phyloP scores from a whole-genome alignment of 225 moss, liverwort and hornwort genomes.

The Physcomitrellopsis africana region DNA sequence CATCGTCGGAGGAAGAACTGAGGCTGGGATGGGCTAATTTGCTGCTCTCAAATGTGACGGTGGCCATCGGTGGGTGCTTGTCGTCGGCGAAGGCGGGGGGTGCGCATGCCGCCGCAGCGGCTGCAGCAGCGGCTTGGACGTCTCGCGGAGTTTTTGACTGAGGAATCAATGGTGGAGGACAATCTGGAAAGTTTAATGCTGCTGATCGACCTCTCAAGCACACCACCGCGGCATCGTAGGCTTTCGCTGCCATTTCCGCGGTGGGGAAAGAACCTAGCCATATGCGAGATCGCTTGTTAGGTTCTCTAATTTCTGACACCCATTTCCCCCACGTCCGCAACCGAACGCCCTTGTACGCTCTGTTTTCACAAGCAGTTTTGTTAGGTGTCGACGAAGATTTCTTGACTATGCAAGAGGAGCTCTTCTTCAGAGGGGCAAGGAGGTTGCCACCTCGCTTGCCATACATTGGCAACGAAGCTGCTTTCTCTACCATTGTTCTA shows the following conservation, averaged over 20 bases:
- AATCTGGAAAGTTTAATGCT: slow-evolving; percentile 31
- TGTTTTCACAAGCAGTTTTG: neutral
- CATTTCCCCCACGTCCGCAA: slow-evolving; percentile 36
- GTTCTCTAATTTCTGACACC: slow-evolving; percentile 35
- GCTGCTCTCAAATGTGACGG: slow-evolving; percentile 24
- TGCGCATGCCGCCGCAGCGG: slow-evolving; percentile 32
- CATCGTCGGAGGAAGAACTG: neutral
- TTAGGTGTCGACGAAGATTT: neutral
- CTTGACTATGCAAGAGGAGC: slow-evolving; percentile 17
- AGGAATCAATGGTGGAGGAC: slow-evolving; percentile 21
- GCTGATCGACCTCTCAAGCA: slow-evolving; percentile 30
- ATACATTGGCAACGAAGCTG: slow-evolving; percentile 2
- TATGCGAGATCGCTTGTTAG: slow-evolving; percentile 32
- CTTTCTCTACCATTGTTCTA: slow-evolving; percentile 35
- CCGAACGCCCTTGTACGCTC: slow-evolving; percentile 28
- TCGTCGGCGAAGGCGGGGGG: neutral
- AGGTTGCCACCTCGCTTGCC: slow-evolving; percentile 31
- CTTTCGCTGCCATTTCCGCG: slow-evolving; percentile 37
- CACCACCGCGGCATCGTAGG: slow-evolving; percentile 33
- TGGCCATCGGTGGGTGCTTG: slow-evolving; percentile 7
- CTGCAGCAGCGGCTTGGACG: slow-evolving; percentile 32
- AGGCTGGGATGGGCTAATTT: neutral
- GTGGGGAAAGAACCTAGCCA: slow-evolving; percentile 40
- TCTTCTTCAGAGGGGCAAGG: slow-evolving; percentile 14
- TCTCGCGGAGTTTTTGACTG: slow-evolving; percentile 12